Evolutionary conservation across 768 basidiomycete species (phyloP).

Genomic region (Kwoniella dendrophila): DNA sequence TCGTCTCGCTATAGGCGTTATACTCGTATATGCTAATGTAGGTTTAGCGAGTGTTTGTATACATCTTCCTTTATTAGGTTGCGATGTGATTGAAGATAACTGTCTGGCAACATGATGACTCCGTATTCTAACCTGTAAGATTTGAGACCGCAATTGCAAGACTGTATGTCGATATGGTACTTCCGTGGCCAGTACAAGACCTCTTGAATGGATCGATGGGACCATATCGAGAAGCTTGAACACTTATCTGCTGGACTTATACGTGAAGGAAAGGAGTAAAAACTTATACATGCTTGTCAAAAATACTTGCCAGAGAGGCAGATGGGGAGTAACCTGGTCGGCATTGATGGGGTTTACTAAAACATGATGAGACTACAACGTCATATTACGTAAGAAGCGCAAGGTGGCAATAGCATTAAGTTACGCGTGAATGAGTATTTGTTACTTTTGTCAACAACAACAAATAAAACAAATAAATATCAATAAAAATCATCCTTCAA

Average conservation of each 20-base stretch:
- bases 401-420: too few species aligned
- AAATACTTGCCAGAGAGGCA: too few species aligned
- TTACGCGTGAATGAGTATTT: too few species aligned
- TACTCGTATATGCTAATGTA: neutral
- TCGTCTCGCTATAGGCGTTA: neutral
- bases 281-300: too few species aligned
- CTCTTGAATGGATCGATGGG: slow-evolving; percentile 8
- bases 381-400: slow-evolving; percentile 18
- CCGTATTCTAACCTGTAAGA: slow-evolving; percentile 19
- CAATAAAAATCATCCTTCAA: neutral
- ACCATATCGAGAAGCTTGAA: neutral
- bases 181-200: slow-evolving; percentile 10
- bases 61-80: neutral
- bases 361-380: neutral
- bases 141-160: slow-evolving; percentile 18
- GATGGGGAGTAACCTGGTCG: neutral
- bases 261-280: neutral
- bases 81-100: slow-evolving; percentile 5
- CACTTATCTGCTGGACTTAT: neutral
- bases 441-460: too few species aligned
- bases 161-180: slow-evolving; percentile 20
- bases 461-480: too few species aligned
- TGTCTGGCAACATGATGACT: slow-evolving; percentile 19
- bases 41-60: neutral
- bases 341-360: neutral